phyloP scores from a whole-genome alignment of 2,329 filamentous ascomycete species.

The Xylariaceae sp. region DNA sequence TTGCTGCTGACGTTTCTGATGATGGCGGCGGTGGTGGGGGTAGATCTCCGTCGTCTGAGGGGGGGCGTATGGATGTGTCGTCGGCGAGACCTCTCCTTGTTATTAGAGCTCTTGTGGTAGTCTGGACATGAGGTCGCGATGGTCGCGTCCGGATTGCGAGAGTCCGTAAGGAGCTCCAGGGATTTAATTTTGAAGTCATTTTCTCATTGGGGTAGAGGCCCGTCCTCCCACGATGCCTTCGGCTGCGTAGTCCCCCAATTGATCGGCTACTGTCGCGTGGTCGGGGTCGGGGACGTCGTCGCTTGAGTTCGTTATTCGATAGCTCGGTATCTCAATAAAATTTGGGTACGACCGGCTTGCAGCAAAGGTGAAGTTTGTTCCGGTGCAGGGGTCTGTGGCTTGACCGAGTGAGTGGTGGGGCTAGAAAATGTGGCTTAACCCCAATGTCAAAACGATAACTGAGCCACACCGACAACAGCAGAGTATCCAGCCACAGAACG shows the following conservation, averaged over 20 bases:
- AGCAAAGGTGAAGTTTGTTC: slow-evolving; percentile 19
- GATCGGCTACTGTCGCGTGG: not conserved
- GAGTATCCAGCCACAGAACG: no score
- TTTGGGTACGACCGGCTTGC: slow-evolving; percentile 8
- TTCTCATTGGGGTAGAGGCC: slow-evolving; percentile 19
- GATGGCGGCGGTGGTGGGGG: slow-evolving; percentile 18
- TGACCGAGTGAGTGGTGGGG: no score
- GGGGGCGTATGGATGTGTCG: slow-evolving; percentile 28
- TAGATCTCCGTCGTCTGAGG: slow-evolving; percentile 2
- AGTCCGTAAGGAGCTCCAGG: slow-evolving; percentile 39
- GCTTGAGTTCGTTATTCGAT: not conserved
- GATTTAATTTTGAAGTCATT: slow-evolving; percentile 44
- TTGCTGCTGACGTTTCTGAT: slow-evolving; percentile 5
- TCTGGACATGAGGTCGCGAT: slow-evolving; percentile 4
- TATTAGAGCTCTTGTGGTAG: slow-evolving; percentile 6
- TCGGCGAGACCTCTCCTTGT: slow-evolving; percentile 34
- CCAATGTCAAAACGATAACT: no score
- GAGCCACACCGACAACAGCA: no score
- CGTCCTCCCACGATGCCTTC: slow-evolving; percentile 29
- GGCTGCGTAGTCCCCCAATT: slow-evolving; percentile 4
- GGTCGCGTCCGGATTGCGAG: slow-evolving; percentile 41
- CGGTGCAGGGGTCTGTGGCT: slow-evolving; percentile 24
- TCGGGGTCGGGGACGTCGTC: slow-evolving; percentile 8
- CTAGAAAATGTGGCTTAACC: no score
- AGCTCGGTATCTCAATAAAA: slow-evolving; percentile 11